Base-by-base conservation (phyloP, 805 yeast genomes). In the Henningerozyma blattae region DNA sequence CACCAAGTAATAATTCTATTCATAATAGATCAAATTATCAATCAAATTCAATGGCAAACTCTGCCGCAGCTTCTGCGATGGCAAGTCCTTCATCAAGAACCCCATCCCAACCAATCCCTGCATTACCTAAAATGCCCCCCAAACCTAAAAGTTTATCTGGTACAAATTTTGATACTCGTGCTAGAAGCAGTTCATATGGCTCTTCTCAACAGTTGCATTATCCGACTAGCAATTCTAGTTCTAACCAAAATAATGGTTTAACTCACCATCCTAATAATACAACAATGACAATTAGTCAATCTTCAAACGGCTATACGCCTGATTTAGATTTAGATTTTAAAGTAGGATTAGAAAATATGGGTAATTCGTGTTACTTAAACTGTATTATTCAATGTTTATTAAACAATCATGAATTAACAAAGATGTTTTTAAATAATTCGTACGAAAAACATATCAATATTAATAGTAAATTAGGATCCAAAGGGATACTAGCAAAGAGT, bases 301-400 rank as follows among this genome's bases (percentile, higher is more conserved):
- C 34, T 22, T n/a, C 18, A 16, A 20, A 27, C 15, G 15, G 16
- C 9, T 27, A 30, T 26, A 27, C 30, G 15, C 33, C 34, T 7
- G 33, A 24, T 3, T 4, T 19, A 31, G 47, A 47, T 27, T 33
- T 56, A 14, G 60, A 65, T 41, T 68, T 75, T 35, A 61, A 73
- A 15, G 72, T 85, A 0, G 97, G 97, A 0, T 62, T 87, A 6
- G 64, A 67, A n/a, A 87, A 87, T 52, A 61, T 87, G 42, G 95
- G 96, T 2, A 89, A 89, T 47, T 80, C 94, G 0, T 87, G 97
- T 54, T 87, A 87, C 57, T 78, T 87, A 87, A 87, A 87, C 57
- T 81, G 95, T 44, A 68, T 81, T 7, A 58, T 87, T 14, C 97
- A 87, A 57, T 85, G 95, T 54, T 54, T 87, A 22, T 67, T 77